Base-by-base conservation (phyloP, 2,329 filamentous ascomycete genomes). In the Aureobasidium uvarum region DNA sequence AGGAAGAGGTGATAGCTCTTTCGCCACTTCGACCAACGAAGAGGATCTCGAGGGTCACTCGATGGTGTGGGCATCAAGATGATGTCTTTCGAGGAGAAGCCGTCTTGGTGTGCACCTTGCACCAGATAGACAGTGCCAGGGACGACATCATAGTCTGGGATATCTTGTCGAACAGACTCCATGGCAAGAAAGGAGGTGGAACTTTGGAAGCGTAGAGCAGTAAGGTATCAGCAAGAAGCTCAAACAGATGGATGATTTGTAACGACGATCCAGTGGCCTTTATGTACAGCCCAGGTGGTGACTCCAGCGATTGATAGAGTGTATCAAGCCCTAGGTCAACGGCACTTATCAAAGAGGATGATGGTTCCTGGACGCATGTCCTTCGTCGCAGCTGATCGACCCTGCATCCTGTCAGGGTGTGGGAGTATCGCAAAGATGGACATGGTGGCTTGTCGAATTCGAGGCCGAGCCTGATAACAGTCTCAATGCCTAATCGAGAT, bases 41-140 rank as follows among this genome's bases (percentile, higher is more conserved):
- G 59, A 3, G 68, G 68, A 20, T 69, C 68, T 33, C 58, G 45
- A 25, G 64, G 66, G 23, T 68, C 63, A 20, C 25, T 31, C 2
- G 68, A 69, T n/a, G 66, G 68, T 3, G 62, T 64, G n/a, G 68
- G 67, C 25, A 68, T 62, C 41, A 68, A 52, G 18, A 69, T 48
- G 43, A 69, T 69, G 45, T 68, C 63, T n/a, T 62, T 46, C 20
- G 58, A 51, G 13, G 68, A 60, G 39, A 60, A 59, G 7, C 31
- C 51, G 18, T 11, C 7, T 28, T 63, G 45, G n/a, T 62, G 55
- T 10, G 50, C 14, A n/a, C 52, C 58, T 38, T 66, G 55, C 14
- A 67, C 51, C 14, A 67, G 50, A 20, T 67, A 67, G 1, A 67
- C 66, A 10, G 66, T 67, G 16, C 66, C 66, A 33, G 66, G 63